Conservation (phyloP, 2,329 filamentous ascomycete genomes). For the Colletotrichum tofieldiae region DNA sequence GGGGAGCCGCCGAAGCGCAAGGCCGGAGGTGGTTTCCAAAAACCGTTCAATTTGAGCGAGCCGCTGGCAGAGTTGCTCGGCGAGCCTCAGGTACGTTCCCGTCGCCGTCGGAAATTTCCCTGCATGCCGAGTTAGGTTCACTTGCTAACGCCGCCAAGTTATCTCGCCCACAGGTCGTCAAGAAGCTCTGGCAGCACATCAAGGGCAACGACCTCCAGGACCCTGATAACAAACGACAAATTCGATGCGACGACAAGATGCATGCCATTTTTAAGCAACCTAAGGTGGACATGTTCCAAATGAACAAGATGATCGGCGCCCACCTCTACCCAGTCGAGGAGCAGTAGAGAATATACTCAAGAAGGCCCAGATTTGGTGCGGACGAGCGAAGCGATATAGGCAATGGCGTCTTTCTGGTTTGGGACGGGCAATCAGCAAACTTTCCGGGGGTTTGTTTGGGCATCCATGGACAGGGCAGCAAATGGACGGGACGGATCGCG, state of each 20-base stretch:
- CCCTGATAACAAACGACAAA: conserved; percentile 91
- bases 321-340: conserved; percentile 89
- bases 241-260: conserved; percentile 92
- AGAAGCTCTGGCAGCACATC: conserved; percentile 96
- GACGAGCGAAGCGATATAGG: conserved; percentile 7
- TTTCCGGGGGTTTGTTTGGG: conserved; percentile 29
- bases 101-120: neutral
- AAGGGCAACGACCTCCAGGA: conserved; percentile 91
- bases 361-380: neutral
- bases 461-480: conserved; percentile 24
- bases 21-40: conserved; percentile 94
- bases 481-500: conserved; percentile 21
- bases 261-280: conserved; percentile 92
- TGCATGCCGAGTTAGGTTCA: neutral
- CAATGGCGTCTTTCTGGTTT: conserved; percentile 38
- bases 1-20: conserved; percentile 79
- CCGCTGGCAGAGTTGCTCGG: conserved; percentile 80
- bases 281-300: conserved; percentile 97
- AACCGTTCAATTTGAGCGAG: conserved; percentile 82
- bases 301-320: conserved; percentile 95
- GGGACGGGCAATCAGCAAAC: conserved; percentile 29
- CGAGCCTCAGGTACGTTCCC: conserved; percentile 71
- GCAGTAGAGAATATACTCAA: conserved; percentile 41
- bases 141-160: conserved; percentile 68
- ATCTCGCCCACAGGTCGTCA: conserved; percentile 94